Evolutionary conservation across 345 rosid genomes (phyloP), one percentile per base, ranked within the genome.

Genomic region (Arabidopsis suecica): DNA sequence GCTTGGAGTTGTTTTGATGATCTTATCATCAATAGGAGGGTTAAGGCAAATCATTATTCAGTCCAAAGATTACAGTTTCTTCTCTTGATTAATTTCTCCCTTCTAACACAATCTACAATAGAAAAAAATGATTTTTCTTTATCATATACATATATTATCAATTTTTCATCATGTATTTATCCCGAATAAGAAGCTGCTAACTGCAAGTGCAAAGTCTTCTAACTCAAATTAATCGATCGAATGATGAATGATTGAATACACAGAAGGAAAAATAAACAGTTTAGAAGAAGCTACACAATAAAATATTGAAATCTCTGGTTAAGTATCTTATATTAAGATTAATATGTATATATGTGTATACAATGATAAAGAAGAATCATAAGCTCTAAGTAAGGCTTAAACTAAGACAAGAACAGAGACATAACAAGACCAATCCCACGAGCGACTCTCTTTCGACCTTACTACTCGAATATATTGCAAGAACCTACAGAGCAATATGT

Each of bases 21-120:
- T 84, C 16, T 1, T 94, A 54, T 65, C 97, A 37, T 88, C 97
- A 0, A 84, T 94, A n/a, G 98, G 98, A 76, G 97, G 93, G 16
- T 61, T 94, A 71, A 82, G 96, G 76, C 61, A 62, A 58, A 94
- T 91, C 81, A 86, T 91, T 37, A 30, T 86, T 44, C 30, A 84
- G 23, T 88, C 96, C 74, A 87, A 88, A 79, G 58, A 47, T 59
- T 91, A 88, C 67, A 0, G 54, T 51, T 83, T 91, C 68, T 90
- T 85, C 80, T 84, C 89, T 16, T 90, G 68, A 72, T 65, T 58
- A 18, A 4, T 1, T 37, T 28, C 12, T 30, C 18, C 3, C 3
- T 37, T 58, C 28, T 57, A 34, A 18, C 42, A 37, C 23, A 34
- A 9, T 64, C 22, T 22, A 53, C 33, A 30, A 42, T 22, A 71